Evolutionary conservation across 352 stramenopile genomes (phyloP).

Genomic region (Pythium folliculosum): DNA sequence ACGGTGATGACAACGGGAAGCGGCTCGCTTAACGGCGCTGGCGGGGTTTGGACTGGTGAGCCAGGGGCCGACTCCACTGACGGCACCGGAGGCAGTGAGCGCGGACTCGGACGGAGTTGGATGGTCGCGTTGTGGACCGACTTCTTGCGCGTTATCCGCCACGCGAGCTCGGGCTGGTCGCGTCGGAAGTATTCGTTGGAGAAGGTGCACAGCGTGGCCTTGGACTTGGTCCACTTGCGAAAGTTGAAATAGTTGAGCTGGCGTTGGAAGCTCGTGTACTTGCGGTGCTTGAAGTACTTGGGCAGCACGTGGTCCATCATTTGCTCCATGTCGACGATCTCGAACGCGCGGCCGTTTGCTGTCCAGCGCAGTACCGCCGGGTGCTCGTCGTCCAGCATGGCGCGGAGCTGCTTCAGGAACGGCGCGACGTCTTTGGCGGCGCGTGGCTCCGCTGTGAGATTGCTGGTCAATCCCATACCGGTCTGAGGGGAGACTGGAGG

Average conservation of each 20-base stretch:
- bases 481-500: no score
- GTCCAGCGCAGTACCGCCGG: no score
- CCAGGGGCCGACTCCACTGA: no score
- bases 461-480: neutral
- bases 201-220: neutral
- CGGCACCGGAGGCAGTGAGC: no score
- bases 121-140: neutral
- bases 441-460: neutral
- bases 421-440: neutral
- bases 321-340: conserved; percentile 42
- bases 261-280: conserved; percentile 87
- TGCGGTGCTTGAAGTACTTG: conserved; percentile 86
- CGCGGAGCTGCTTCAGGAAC: no score
- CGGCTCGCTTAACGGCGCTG: no score
- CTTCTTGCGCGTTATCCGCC: neutral
- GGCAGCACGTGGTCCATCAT: conserved; percentile 71
- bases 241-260: conserved; percentile 88
- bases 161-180: neutral
- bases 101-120: no score
- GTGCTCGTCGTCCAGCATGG: no score
- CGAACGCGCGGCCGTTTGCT: no score
- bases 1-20: no score
- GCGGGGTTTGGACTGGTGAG: no score
- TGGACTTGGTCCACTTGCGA: conserved; percentile 2
- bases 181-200: neutral